Conservation (phyloP, 1,284 basidiomycete genomes). For the Leccinum subfulvum region DNA sequence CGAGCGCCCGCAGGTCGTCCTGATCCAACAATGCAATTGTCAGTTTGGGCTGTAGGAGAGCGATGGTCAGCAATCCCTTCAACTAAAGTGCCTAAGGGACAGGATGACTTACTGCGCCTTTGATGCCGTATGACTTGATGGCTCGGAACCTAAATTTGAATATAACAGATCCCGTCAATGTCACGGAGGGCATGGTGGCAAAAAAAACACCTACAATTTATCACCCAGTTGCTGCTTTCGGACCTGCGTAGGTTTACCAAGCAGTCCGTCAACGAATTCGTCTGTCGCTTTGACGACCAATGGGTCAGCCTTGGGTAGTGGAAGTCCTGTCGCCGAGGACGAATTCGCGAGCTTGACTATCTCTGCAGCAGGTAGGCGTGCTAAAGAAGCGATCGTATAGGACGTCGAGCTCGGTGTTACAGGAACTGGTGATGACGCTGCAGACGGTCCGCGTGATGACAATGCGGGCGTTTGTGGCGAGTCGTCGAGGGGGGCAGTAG, state of each 20-base stretch:
- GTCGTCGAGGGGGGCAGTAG: constrained; percentile 39
- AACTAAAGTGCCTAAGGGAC: background rate
- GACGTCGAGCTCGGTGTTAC: constrained; percentile 44
- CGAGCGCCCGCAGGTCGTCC: constrained; percentile 79
- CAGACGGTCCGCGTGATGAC: constrained; percentile 69
- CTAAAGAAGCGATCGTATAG: constrained; percentile 59
- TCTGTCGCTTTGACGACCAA: constrained; percentile 69
- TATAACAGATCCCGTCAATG: background rate
- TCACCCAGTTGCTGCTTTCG: constrained; percentile 85
- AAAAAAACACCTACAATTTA: constrained; percentile 55
- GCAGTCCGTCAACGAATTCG: constrained; percentile 72
- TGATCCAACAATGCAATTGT: constrained; percentile 81
- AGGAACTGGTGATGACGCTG: constrained; percentile 65
- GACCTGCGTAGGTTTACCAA: constrained; percentile 57
- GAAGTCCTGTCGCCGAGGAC: constrained; percentile 56
- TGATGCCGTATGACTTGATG: constrained; percentile 77
- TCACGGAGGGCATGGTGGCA: background rate
- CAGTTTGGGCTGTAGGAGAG: constrained; percentile 61
- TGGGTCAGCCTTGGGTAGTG: constrained; percentile 69
- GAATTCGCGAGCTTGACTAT: constrained; percentile 63
- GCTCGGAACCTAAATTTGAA: constrained; percentile 59
- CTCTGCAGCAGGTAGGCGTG: constrained; percentile 66
- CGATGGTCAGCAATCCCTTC: constrained; percentile 2
- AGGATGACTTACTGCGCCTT: constrained; percentile 59
- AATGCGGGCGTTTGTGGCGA: constrained; percentile 72